Evolutionary conservation across 192 early-diverging fungal genomes (phyloP).

Genomic region (Coemansia sp.): DNA sequence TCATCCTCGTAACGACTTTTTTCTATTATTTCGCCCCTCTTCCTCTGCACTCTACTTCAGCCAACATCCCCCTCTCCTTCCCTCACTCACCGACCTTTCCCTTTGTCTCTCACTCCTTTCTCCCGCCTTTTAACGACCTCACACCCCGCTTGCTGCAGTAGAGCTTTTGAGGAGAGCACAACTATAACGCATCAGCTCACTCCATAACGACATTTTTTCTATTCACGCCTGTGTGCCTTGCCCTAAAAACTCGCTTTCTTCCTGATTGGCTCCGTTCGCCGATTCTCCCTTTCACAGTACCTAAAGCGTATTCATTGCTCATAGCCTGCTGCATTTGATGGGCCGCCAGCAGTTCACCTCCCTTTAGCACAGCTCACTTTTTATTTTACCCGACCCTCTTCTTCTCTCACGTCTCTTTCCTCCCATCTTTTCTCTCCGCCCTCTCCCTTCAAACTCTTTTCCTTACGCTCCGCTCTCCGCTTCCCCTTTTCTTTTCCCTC

Average conservation of each 20-base stretch:
- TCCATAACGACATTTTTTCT: neutral
- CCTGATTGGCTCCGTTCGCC: neutral
- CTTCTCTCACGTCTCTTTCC: slow-evolving; percentile 1
- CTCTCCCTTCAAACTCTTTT: slow-evolving; percentile 4
- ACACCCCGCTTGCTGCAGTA: slow-evolving; percentile 8
- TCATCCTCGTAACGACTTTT: slow-evolving; percentile 7
- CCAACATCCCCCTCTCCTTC: slow-evolving; percentile 19
- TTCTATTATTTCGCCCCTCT: slow-evolving; percentile 19
- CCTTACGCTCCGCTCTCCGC: neutral
- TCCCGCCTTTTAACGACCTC: slow-evolving; percentile 13
- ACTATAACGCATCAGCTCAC: neutral
- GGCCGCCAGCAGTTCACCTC: slow-evolving; percentile 2
- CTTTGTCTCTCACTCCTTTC: neutral
- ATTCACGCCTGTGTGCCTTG: slow-evolving; percentile 4
- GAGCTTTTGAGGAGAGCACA: slow-evolving; percentile 14
- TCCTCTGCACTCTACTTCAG: slow-evolving; percentile 42
- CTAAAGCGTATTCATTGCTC: slow-evolving; percentile 1
- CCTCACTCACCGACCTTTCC: slow-evolving; percentile 14
- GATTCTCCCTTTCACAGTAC: neutral
- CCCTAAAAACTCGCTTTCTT: neutral
- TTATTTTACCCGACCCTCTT: slow-evolving; percentile 1
- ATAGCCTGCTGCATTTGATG: slow-evolving; percentile 15
- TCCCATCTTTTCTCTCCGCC: neutral
- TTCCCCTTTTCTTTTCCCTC: slow-evolving; percentile 6
- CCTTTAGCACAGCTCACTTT: neutral